phyloP scores from a whole-genome alignment of 495 filamentous ascomycete genomes.

The Cudoniella acicularis region DNA sequence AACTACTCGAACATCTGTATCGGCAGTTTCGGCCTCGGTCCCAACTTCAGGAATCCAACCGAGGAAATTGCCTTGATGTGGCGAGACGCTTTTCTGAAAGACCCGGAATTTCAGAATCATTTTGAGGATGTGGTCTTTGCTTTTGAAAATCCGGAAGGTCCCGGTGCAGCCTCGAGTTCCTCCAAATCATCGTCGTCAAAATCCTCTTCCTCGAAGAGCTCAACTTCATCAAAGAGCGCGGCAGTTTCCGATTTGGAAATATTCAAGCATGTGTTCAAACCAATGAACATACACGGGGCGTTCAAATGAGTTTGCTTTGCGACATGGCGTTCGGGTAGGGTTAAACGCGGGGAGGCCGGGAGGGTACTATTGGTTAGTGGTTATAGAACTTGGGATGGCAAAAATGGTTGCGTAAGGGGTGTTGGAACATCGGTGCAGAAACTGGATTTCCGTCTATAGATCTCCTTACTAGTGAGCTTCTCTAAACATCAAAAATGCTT shows the following conservation, averaged over 20 bases:
- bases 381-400: too few species aligned
- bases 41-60: conserved; percentile 65
- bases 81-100: conserved; percentile 60
- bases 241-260: conserved; percentile 6
- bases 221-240: too few species aligned
- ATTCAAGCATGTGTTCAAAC: conserved; percentile 13
- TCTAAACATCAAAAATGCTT: too few species aligned
- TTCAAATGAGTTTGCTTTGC: too few species aligned
- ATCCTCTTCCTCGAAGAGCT: not conserved
- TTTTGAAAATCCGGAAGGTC: conserved; percentile 41
- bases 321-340: too few species aligned
- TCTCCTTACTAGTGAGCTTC: too few species aligned
- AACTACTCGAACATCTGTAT: conserved; percentile 58
- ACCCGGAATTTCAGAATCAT: conserved; percentile 58
- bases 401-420: too few species aligned
- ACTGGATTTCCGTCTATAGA: too few species aligned
- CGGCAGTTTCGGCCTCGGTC: conserved; percentile 68
- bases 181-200: conserved; percentile 13
- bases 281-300: conserved; percentile 2
- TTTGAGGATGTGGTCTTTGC: conserved; percentile 70
- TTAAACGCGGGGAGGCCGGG: too few species aligned
- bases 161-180: conserved; percentile 3
- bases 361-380: too few species aligned
- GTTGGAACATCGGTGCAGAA: too few species aligned
- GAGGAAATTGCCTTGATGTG: conserved; percentile 65